Evolutionary conservation across 805 yeast species (phyloP), one percentile per base, ranked within the genome.

Genomic region (Candida khao-thaluensis): DNA sequence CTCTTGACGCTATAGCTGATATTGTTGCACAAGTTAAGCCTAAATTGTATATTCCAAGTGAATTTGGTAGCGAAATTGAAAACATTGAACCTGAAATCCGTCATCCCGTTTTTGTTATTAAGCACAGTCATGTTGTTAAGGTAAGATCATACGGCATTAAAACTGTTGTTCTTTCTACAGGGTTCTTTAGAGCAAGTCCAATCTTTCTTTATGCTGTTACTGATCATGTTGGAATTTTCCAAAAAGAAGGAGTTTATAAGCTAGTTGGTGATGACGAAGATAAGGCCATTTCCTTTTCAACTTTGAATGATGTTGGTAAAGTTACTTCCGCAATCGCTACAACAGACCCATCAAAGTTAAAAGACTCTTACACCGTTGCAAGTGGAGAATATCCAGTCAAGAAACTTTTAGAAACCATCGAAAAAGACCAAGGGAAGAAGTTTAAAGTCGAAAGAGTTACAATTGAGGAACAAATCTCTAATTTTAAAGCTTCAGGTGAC

Each of bases 21-120:
- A 17, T 30, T 7, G 24, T 17, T 17, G 52, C 54, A 6, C 57
- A 51, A 22, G 66, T 63, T 37, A 70, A 71, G 46, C 76, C 78
- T 32, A 71, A 72, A 52, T 52, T 77, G 24, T 79, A 67, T 60
- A 70, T 78, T 47, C 82, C 84, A 23, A 72, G 82, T 2, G 83
- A 79, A 48, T 81, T 74, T 49, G 87, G 85, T 27, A 48, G 64
- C 14, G 77, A 77, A 38, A 33, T 69, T n/a, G 59, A 52, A 6
- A 42, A 45, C 5, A 30, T 16, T 27, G 36, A 17, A 54, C 65
- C 12, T 4, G 17, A 14, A 7, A 31, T 31, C 8, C 8, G 5
- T 7, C 27, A 31, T 21, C 27, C 27, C 5, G 5, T 21, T 12
- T 20, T 21, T 39, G 48, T 59, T 22, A 49, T 31, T 1, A 7